Percentiles rank a stretch among this genome's conserved stretches.
phyloP scores from a whole-genome alignment of 352 stramenopile species.

The Pythium chondricola region DNA sequence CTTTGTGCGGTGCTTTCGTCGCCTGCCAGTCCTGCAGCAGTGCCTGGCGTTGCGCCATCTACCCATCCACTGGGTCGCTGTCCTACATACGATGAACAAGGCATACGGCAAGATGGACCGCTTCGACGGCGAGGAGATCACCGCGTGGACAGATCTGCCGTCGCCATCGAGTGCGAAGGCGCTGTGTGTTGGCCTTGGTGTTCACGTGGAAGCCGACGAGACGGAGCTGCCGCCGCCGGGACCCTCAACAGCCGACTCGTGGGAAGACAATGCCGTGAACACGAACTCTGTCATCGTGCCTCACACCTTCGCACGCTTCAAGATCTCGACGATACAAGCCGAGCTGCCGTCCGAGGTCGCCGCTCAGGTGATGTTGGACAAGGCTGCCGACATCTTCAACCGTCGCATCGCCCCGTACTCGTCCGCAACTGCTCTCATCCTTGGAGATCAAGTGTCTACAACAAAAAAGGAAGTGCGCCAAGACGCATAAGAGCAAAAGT shows the following conservation, averaged over 20 bases:
- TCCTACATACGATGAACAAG: slow-evolving; percentile 52
- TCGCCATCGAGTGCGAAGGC: slow-evolving; percentile 12
- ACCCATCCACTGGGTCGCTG: slow-evolving; percentile 25
- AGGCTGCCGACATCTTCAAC: too few relatives aligned
- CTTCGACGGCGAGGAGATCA: slow-evolving; percentile 37
- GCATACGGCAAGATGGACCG: slow-evolving; percentile 52
- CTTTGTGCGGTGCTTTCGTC: slow-evolving; percentile 23
- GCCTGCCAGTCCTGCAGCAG: slow-evolving; percentile 37
- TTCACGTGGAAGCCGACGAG: slow-evolving; percentile 23
- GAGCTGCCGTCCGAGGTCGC: too few relatives aligned
- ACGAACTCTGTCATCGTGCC: too few relatives aligned
- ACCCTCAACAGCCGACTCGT: background rate
- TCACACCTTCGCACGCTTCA: slow-evolving; percentile 8
- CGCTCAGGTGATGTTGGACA: too few relatives aligned
- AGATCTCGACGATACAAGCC: too few relatives aligned
- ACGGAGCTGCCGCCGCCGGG: background rate
- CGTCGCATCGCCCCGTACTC: too few relatives aligned
- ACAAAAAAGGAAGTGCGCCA: too few relatives aligned
- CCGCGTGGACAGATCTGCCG: slow-evolving; percentile 22
- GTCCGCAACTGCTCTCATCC: too few relatives aligned
- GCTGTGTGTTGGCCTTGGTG: slow-evolving; percentile 39
- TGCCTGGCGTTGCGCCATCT: slow-evolving; percentile 34
- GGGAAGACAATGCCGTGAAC: background rate
- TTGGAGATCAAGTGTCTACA: too few relatives aligned
- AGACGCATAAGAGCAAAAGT: too few relatives aligned